Evolutionary conservation across 2,329 filamentous ascomycete genomes (phyloP).

Genomic region (Colletotrichum caudatum): DNA sequence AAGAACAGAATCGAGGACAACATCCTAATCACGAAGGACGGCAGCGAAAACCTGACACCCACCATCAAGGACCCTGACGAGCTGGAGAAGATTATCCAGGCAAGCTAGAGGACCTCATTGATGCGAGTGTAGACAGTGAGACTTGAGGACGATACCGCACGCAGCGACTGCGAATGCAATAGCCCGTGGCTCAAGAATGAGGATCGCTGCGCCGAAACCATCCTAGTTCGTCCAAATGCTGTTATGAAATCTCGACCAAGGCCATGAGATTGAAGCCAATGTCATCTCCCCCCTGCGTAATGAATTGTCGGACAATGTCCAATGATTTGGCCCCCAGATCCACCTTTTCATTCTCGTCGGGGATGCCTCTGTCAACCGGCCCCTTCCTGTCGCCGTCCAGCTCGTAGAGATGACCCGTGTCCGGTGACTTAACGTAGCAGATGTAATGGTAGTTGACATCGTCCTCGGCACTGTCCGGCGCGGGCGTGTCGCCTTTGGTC

Average conservation of each 20-base stretch:
- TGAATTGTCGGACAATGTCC: constrained; percentile 58
- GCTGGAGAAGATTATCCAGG: constrained; percentile 63
- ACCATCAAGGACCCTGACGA: constrained; percentile 76
- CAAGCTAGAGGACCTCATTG: constrained; percentile 24
- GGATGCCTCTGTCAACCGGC: constrained; percentile 64
- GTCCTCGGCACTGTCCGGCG: constrained; percentile 69
- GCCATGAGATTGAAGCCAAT: constrained; percentile 50
- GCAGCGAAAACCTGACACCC: constrained; percentile 79
- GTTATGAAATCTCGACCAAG: constrained; percentile 42
- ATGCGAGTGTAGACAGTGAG: neutral
- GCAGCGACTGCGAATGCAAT: neutral
- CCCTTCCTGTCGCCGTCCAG: constrained; percentile 77
- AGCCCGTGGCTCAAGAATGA: too few relatives aligned
- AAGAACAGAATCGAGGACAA: constrained; percentile 72
- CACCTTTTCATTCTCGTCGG: constrained; percentile 56
- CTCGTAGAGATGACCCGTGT: constrained; percentile 71
- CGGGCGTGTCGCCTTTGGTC: constrained; percentile 69
- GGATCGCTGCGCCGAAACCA: neutral
- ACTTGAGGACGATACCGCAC: neutral
- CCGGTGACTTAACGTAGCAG: constrained; percentile 72
- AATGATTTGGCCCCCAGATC: constrained; percentile 69
- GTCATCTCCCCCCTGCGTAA: constrained; percentile 46
- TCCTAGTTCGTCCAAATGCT: neutral
- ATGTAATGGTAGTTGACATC: constrained; percentile 78
- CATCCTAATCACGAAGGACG: constrained; percentile 76